Percentiles rank a stretch among this genome's conserved stretches.
These are phyloP conservation scores for Komagataella kurtzmanii DNA, from an alignment of 805 yeast species.

Conservation along the genomic window DNA sequence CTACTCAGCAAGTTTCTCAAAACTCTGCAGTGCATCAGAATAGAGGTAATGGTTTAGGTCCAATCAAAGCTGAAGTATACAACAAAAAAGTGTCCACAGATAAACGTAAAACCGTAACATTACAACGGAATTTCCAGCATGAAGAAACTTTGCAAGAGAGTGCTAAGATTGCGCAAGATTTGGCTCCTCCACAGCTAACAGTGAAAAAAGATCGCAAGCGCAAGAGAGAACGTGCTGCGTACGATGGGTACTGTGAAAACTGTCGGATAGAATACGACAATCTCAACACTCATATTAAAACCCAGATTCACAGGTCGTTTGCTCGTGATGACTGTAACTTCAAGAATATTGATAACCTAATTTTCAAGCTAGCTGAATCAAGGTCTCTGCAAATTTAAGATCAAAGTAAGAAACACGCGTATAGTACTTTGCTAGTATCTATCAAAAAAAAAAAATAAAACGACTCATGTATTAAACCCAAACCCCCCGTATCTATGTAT, in stretches of 20 bases:
- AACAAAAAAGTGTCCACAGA: slow-evolving; percentile 32
- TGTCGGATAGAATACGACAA: slow-evolving; percentile 76
- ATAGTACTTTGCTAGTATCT: background rate
- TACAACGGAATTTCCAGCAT: slow-evolving; percentile 7
- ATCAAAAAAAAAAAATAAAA: too few species aligned
- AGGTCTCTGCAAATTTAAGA: background rate
- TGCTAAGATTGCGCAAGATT: slow-evolving; percentile 1
- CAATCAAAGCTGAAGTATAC: slow-evolving; percentile 42
- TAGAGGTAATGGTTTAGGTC: slow-evolving; percentile 47
- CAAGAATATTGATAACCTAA: slow-evolving; percentile 61
- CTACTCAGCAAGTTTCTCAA: slow-evolving; percentile 21
- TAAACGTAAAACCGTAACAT: slow-evolving; percentile 22
- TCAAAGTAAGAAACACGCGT: background rate
- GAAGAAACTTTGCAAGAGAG: slow-evolving; percentile 2
- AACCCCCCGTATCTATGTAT: background rate
- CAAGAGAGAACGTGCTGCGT: slow-evolving; percentile 12
- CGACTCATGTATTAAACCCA: background rate
- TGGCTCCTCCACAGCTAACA: slow-evolving; percentile 2
- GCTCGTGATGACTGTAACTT: slow-evolving; percentile 65
- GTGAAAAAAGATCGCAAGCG: slow-evolving; percentile 9
- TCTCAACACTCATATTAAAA: slow-evolving; percentile 60
- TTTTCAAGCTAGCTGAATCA: slow-evolving; percentile 11
- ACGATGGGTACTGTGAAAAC: slow-evolving; percentile 87
- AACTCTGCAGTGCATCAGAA: slow-evolving; percentile 10
- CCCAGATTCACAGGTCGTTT: slow-evolving; percentile 64